phyloP scores from a whole-genome alignment of 2,329 filamentous ascomycete genomes.

The Nemania abortiva region DNA sequence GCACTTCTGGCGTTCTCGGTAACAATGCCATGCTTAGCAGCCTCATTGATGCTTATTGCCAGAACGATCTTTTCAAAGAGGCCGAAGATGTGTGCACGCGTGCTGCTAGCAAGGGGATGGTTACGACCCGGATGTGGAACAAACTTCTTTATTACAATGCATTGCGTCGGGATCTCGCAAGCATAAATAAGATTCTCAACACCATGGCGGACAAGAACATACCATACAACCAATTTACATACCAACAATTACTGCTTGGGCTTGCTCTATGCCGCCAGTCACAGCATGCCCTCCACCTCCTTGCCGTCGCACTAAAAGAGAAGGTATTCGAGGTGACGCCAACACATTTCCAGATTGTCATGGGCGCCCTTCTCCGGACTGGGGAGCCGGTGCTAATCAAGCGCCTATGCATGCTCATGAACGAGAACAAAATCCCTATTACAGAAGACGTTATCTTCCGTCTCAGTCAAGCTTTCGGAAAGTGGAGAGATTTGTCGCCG shows the following conservation, averaged over 20 bases:
- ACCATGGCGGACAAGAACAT: conserved; percentile 62
- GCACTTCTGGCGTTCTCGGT: conserved; percentile 62
- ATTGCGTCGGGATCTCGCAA: conserved; percentile 65
- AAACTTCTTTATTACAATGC: conserved; percentile 78
- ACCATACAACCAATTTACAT: conserved; percentile 63
- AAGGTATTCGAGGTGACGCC: conserved; percentile 60
- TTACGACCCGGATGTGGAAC: conserved; percentile 80
- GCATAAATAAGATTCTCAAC: conserved; percentile 62
- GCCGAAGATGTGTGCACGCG: conserved; percentile 71
- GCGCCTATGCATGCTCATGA: conserved; percentile 59
- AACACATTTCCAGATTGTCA: conserved; percentile 66
- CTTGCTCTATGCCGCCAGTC: conserved; percentile 63
- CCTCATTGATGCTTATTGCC: conserved; percentile 76
- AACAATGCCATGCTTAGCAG: conserved; percentile 70
- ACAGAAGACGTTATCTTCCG: conserved; percentile 59
- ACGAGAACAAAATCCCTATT: conserved; percentile 56
- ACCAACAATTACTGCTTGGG: conserved; percentile 62
- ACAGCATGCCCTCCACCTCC: conserved; percentile 62
- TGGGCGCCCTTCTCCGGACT: conserved; percentile 63
- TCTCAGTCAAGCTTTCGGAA: conserved; percentile 57
- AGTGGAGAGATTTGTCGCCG: conserved; percentile 51
- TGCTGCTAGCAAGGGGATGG: conserved; percentile 63
- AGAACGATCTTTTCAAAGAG: conserved; percentile 64
- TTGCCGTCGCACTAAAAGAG: conserved; percentile 59
- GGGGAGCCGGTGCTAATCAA: conserved; percentile 59